phyloP scores from a whole-genome alignment of 2,329 filamentous ascomycete species.

The Exophiala alcalophila region DNA sequence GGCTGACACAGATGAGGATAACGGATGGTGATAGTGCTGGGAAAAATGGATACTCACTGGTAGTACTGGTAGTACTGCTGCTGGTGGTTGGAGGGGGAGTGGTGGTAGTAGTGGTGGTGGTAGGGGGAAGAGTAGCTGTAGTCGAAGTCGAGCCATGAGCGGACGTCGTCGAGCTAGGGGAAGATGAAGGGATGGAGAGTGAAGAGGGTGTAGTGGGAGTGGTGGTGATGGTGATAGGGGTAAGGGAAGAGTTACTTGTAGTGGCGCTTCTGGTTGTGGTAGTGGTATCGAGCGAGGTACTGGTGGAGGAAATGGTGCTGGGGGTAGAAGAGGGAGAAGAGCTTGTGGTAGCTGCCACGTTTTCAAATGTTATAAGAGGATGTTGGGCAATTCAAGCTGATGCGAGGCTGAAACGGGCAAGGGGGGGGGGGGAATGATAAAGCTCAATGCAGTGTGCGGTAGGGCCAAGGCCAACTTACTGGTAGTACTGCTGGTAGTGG shows the following conservation, averaged over 20 bases:
- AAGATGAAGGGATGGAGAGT: slow-evolving; percentile 5
- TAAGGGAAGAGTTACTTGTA: slow-evolving; percentile 9
- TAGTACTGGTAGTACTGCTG: slow-evolving; percentile 15
- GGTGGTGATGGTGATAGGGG: slow-evolving; percentile 2
- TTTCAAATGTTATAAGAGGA: slow-evolving; percentile 17
- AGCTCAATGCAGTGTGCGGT: too few species aligned
- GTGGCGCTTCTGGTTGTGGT: slow-evolving; percentile 4
- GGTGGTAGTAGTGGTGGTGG: slow-evolving; percentile 11
- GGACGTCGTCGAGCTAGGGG: slow-evolving; percentile 9
- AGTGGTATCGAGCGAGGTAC: slow-evolving; percentile 9
- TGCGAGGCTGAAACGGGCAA: slow-evolving; percentile 11
- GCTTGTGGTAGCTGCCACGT: slow-evolving; percentile 23
- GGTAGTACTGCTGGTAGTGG: slow-evolving; percentile 7
- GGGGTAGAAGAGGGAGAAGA: slow-evolving; percentile 9
- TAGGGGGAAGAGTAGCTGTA: slow-evolving; percentile 16
- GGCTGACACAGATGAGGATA: slow-evolving; percentile 4
- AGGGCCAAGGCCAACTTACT: slow-evolving; percentile 16
- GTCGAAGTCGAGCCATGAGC: slow-evolving; percentile 19
- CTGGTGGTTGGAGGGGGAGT: slow-evolving; percentile 9
- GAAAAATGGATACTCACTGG: slow-evolving; percentile 17
- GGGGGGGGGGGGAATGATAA: not conserved
- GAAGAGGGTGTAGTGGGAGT: slow-evolving; percentile 8
- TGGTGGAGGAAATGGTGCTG: slow-evolving; percentile 7
- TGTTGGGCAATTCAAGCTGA: not conserved
- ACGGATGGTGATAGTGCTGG: slow-evolving; percentile 1